Evolutionary conservation across 805 yeast genomes (phyloP).

Genomic region (Suhomyces vadensis): DNA sequence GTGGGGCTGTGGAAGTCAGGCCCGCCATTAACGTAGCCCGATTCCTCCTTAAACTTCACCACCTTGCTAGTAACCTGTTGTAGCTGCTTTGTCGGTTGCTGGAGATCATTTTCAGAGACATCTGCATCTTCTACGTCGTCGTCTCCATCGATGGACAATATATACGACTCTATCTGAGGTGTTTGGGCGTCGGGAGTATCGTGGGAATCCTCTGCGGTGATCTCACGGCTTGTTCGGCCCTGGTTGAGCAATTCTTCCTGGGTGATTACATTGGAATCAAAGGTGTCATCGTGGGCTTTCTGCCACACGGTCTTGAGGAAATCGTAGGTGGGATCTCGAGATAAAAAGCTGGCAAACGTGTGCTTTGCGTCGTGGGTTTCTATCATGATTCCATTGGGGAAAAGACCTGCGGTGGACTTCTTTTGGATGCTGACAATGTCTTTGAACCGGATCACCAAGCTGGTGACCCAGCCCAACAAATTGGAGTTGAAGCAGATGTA

Average conservation of each 20-base stretch:
- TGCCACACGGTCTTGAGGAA: slow-evolving; percentile 62
- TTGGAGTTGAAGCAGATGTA: slow-evolving; percentile 65
- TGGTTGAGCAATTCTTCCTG: slow-evolving; percentile 9
- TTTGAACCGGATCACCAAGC: slow-evolving; percentile 54
- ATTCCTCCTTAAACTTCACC: slow-evolving; percentile 19
- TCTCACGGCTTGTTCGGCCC: slow-evolving; percentile 18
- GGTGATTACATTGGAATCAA: background rate
- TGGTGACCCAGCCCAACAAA: slow-evolving; percentile 66
- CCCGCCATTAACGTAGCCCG: slow-evolving; percentile 27
- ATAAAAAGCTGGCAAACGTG: slow-evolving; percentile 63
- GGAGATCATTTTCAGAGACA: slow-evolving; percentile 20
- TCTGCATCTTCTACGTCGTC: slow-evolving; percentile 21
- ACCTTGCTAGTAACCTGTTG: slow-evolving; percentile 10
- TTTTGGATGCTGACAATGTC: slow-evolving; percentile 67
- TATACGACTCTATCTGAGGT: slow-evolving; percentile 19
- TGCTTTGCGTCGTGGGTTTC: slow-evolving; percentile 63
- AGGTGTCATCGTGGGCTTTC: background rate
- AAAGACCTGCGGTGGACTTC: slow-evolving; percentile 62
- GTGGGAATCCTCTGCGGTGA: slow-evolving; percentile 12
- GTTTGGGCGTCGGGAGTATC: slow-evolving; percentile 5
- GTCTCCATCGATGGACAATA: slow-evolving; percentile 18
- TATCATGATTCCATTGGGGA: slow-evolving; percentile 68
- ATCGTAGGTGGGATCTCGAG: slow-evolving; percentile 55
- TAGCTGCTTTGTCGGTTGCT: background rate
- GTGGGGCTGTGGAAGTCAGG: slow-evolving; percentile 55